Evolutionary conservation across 164 flowering plant species (phyloP).

Genomic region (Magnolia kwangsiensis): DNA sequence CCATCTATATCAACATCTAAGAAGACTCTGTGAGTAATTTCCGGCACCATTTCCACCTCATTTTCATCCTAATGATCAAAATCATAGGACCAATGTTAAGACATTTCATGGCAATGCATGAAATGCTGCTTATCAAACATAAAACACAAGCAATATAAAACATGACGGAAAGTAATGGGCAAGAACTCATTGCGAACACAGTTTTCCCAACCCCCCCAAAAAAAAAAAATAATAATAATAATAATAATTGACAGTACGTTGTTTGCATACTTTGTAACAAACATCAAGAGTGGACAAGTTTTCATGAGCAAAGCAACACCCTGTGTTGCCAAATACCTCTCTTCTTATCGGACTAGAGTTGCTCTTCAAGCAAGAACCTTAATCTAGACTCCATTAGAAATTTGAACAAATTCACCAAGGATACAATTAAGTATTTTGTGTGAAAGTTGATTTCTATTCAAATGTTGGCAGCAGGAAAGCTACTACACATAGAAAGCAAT

Average conservation of each 20-base stretch:
- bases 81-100: neutral
- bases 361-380: neutral
- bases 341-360: neutral
- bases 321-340: neutral
- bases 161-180: neutral
- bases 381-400: neutral
- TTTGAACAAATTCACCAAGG: neutral
- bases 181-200: neutral
- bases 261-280: neutral
- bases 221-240: too few relatives aligned
- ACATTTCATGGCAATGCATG: neutral
- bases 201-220: neutral
- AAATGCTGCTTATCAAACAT: neutral
- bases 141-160: neutral
- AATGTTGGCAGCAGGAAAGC: neutral
- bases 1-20: conserved; percentile 86
- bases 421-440: neutral
- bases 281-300: neutral
- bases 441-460: neutral
- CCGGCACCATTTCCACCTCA: conserved; percentile 51
- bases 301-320: neutral
- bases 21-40: conserved; percentile 88
- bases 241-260: neutral
- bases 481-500: neutral
- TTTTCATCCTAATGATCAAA: conserved; percentile 43